Percentiles rank a stretch among this genome's conserved stretches.
Evolutionary conservation across 2,329 filamentous ascomycete genomes (phyloP).

Genomic region (Fusarium proliferatum): DNA sequence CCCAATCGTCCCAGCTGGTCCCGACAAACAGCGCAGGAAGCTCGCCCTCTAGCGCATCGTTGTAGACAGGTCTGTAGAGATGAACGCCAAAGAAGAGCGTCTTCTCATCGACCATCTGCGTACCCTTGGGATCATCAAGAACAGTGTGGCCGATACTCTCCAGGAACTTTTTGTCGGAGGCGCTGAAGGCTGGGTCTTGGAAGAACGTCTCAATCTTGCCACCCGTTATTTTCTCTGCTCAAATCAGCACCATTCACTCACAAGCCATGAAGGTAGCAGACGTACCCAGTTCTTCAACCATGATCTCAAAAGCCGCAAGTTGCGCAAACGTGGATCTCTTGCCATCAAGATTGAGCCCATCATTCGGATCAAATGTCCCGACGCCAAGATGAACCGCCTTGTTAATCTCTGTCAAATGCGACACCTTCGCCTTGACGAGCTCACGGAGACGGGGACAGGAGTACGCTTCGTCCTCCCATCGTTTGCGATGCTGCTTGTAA

Average conservation of each 20-base stretch:
- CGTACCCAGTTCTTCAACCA: constrained; percentile 59
- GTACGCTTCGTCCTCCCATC: constrained; percentile 44
- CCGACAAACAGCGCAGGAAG: constrained; percentile 69
- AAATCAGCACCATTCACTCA: not conserved
- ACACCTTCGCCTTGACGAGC: constrained; percentile 46
- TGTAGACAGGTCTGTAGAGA: constrained; percentile 65
- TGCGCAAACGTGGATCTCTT: constrained; percentile 62
- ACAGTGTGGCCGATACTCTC: constrained; percentile 64
- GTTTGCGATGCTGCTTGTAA: constrained; percentile 42
- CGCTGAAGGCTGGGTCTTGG: constrained; percentile 66
- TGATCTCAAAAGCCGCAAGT: constrained; percentile 61
- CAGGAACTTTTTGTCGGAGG: constrained; percentile 63
- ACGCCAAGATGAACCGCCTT: constrained; percentile 65
- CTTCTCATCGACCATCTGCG: constrained; percentile 57
- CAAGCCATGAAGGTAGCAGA: not conserved
- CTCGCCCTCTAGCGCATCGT: constrained; percentile 57
- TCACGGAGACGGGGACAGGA: constrained; percentile 48
- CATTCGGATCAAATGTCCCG: constrained; percentile 64
- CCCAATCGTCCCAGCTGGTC: constrained; percentile 63
- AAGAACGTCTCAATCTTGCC: constrained; percentile 58
- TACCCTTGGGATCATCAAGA: constrained; percentile 64
- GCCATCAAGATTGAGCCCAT: constrained; percentile 56
- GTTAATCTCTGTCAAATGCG: constrained; percentile 17
- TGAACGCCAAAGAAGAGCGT: constrained; percentile 73
- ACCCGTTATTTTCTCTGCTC: constrained; percentile 31